Percentiles rank a stretch among this genome's conserved stretches.
phyloP scores from a whole-genome alignment of 2,329 filamentous ascomycete species.

The Botrytis byssoidea region DNA sequence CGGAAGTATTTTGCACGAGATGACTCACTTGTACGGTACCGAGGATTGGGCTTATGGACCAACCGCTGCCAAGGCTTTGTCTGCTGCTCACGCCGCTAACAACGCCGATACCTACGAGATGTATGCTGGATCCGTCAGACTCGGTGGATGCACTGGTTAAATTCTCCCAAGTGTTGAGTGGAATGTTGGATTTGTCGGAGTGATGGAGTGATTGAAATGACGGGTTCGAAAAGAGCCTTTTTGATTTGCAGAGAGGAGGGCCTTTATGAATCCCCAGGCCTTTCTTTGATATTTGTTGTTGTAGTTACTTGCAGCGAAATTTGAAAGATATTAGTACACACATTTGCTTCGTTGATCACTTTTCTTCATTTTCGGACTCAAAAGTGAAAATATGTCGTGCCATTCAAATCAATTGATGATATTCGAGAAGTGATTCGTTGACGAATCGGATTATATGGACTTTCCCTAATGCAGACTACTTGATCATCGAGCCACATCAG shows the following conservation, averaged over 20 bases:
- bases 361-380: too few relatives aligned
- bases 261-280: neutral
- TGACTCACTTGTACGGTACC: conserved; percentile 33
- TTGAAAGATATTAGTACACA: neutral
- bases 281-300: neutral
- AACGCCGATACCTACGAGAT: conserved; percentile 36
- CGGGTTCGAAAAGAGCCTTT: neutral
- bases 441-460: neutral
- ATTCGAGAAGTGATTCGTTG: too few relatives aligned
- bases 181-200: neutral
- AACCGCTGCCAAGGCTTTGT: conserved; percentile 26
- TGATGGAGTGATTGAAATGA: neutral
- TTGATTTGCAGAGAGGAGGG: neutral
- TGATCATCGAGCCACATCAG: neutral
- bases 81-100: conserved; percentile 27
- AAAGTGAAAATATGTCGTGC: neutral
- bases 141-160: conserved; percentile 28
- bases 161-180: neutral
- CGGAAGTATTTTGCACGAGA: conserved; percentile 30
- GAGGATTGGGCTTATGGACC: conserved; percentile 32
- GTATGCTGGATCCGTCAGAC: conserved; percentile 32
- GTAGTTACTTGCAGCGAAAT: neutral
- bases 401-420: neutral
- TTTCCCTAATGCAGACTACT: neutral
- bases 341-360: neutral